A percentile compares a stretch with the other conserved stretches of the same genome.
Conservation (phyloP, 116 monocot species). For the Cymodocea nodosa region DNA sequence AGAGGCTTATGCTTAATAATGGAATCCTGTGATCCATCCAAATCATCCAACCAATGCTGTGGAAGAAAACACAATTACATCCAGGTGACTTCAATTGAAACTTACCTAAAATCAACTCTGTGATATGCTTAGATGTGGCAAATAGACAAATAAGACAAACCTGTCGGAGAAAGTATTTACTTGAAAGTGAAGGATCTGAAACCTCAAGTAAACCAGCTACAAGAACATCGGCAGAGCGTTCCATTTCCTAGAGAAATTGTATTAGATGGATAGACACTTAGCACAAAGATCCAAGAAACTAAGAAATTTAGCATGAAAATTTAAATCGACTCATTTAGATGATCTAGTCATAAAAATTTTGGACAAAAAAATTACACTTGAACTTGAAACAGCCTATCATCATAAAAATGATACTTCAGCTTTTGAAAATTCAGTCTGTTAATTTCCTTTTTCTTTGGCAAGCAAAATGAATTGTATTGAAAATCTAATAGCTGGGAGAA, state of each 20-base stretch:
- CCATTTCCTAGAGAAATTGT: constrained; percentile 68
- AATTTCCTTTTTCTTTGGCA: too few relatives aligned
- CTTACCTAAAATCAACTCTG: background rate
- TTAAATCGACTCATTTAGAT: too few relatives aligned
- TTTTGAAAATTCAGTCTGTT: too few relatives aligned
- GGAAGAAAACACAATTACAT: background rate
- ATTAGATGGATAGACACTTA: constrained; percentile 6
- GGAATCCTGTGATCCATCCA: constrained; percentile 50
- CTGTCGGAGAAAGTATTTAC: constrained; percentile 83
- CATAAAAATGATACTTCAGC: too few relatives aligned
- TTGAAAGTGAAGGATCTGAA: constrained; percentile 79
- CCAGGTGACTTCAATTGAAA: constrained; percentile 3
- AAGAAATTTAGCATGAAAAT: too few relatives aligned
- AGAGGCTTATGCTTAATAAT: constrained; percentile 67
- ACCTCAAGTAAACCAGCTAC: constrained; percentile 93
- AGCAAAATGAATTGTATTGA: too few relatives aligned
- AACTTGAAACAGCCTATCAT: too few relatives aligned
- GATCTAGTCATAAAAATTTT: too few relatives aligned
- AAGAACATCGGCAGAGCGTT: constrained; percentile 92
- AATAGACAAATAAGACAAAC: constrained; percentile 18
- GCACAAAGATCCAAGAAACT: background rate
- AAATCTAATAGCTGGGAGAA: too few relatives aligned
- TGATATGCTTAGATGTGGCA: background rate
- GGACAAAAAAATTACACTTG: too few relatives aligned
- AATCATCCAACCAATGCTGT: constrained; percentile 80